These are phyloP conservation scores for Mortierella sp. DNA, from an alignment of 371 early-diverging fungal species.

Conservation along the genomic window DNA sequence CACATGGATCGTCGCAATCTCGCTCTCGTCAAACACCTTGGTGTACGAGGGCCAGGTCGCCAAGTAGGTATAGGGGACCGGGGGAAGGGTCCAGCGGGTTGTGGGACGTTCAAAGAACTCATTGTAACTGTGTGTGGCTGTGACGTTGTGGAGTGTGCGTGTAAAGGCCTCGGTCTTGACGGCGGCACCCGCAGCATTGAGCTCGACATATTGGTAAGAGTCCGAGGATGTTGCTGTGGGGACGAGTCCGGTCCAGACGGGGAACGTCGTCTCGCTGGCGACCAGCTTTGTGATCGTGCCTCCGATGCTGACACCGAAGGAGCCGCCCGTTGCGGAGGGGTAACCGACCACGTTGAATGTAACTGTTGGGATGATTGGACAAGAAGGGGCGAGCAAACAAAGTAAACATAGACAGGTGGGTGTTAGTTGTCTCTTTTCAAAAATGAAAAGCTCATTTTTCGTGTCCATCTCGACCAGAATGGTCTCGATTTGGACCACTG, in stretches of 20 bases:
- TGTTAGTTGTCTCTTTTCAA: too few relatives aligned
- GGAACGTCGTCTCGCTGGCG: constrained; percentile 28
- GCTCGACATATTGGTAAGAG: constrained; percentile 32
- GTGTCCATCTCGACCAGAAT: too few relatives aligned
- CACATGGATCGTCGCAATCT: constrained; percentile 66
- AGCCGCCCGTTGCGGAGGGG: constrained; percentile 10
- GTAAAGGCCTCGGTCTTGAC: constrained; percentile 34
- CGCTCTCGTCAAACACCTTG: constrained; percentile 27
- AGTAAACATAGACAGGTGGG: too few relatives aligned
- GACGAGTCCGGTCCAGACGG: constrained; percentile 33
- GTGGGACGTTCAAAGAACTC: constrained; percentile 68
- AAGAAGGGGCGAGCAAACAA: background rate
- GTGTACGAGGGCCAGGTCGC: constrained; percentile 27
- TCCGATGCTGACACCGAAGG: constrained; percentile 33
- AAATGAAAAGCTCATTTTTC: too few relatives aligned
- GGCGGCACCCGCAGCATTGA: constrained; percentile 17
- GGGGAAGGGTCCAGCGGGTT: constrained; percentile 60
- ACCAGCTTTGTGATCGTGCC: constrained; percentile 22
- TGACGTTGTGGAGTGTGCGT: constrained; percentile 11
- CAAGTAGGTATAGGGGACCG: constrained; percentile 62
- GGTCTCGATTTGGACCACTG: too few relatives aligned
- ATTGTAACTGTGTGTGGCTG: constrained; percentile 55
- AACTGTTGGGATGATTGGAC: constrained; percentile 19
- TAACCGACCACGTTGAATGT: constrained; percentile 42
- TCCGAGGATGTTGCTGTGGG: constrained; percentile 11